These are phyloP conservation scores for Aspergillus piperis DNA, from an alignment of 2,329 filamentous ascomycete genomes.

Conservation along the genomic window DNA sequence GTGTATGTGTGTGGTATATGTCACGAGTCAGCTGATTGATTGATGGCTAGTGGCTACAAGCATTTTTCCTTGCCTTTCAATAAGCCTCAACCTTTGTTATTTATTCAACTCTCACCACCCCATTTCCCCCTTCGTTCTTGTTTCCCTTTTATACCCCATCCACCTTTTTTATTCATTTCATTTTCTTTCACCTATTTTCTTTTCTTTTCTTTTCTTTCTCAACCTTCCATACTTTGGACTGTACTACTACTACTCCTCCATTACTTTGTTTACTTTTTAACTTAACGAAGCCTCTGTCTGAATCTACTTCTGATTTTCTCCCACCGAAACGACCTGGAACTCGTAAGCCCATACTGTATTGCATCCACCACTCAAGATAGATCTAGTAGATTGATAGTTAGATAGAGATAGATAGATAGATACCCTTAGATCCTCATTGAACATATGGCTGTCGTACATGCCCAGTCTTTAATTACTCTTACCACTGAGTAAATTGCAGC, in stretches of 20 bases:
- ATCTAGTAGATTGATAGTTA: too few species aligned
- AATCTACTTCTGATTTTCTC: not conserved
- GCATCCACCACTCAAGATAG: not conserved
- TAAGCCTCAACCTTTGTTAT: not conserved
- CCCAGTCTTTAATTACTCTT: too few species aligned
- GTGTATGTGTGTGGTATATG: too few species aligned
- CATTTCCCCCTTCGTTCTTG: conserved; percentile 13
- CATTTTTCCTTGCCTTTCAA: conserved; percentile 8
- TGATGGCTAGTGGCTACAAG: not conserved
- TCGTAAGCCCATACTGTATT: not conserved
- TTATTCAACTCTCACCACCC: conserved; percentile 6
- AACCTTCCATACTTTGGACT: conserved; percentile 12
- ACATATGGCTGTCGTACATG: too few species aligned
- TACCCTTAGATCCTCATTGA: too few species aligned
- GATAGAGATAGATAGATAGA: too few species aligned
- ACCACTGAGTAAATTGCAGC: too few species aligned
- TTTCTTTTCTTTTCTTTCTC: too few species aligned
- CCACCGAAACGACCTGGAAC: not conserved
- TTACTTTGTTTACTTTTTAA: conserved; percentile 17
- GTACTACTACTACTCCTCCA: conserved; percentile 20
- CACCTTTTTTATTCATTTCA: conserved; percentile 12
- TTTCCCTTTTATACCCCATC: conserved; percentile 26
- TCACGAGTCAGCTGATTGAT: too few species aligned
- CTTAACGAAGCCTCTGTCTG: conserved; percentile 23
- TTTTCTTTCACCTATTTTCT: too few species aligned